These are phyloP conservation scores for Senna siamea DNA, from an alignment of 306 rosid genomes.

Conservation along the genomic window DNA sequence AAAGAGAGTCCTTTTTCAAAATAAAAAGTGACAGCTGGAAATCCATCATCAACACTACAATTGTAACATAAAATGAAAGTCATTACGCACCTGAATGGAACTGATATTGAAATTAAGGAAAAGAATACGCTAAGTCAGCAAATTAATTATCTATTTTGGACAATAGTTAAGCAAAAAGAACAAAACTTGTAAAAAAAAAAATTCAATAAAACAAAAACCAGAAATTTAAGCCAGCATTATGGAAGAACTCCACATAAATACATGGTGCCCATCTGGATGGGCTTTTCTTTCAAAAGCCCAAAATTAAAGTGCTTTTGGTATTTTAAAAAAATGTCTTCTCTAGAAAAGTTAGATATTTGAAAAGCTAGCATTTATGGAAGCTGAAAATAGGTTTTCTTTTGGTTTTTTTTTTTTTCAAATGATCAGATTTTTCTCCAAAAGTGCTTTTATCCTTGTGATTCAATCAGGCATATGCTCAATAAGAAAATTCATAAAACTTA, in stretches of 20 bases:
- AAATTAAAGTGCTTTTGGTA: neutral
- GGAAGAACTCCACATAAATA: conserved; percentile 32
- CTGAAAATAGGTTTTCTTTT: neutral
- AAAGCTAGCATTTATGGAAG: neutral
- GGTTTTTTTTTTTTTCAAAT: neutral
- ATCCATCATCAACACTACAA: conserved; percentile 90
- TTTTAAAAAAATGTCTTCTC: neutral
- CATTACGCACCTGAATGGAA: conserved; percentile 26
- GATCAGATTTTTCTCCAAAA: neutral
- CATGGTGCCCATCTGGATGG: neutral
- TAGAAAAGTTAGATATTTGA: too few species aligned
- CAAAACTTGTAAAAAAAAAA: neutral
- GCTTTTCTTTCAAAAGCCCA: neutral
- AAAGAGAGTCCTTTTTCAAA: conserved; percentile 83
- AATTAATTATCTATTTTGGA: neutral
- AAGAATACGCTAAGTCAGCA: conserved; percentile 2
- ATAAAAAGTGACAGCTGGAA: conserved; percentile 79
- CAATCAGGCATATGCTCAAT: neutral
- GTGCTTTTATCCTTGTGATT: neutral
- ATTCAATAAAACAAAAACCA: neutral
- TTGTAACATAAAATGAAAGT: conserved; percentile 38
- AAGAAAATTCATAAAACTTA: conserved; percentile 23
- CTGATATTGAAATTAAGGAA: conserved; percentile 27
- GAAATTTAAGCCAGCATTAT: neutral
- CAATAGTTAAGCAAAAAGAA: neutral